phyloP scores from a whole-genome alignment of 768 basidiomycete species.

The Lactarius sanguifluus region DNA sequence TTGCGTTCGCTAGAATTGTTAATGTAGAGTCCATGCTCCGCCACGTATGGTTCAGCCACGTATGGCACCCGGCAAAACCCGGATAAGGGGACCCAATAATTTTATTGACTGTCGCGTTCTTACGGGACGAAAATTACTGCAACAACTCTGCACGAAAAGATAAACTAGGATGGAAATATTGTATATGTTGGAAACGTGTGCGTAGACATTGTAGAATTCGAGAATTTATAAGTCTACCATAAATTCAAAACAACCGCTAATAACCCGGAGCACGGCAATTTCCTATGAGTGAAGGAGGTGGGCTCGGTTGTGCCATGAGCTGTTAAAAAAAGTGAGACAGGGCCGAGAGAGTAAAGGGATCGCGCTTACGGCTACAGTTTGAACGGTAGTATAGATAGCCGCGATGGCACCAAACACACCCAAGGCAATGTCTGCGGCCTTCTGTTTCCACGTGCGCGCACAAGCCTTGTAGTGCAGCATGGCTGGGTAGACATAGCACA shows the following conservation, averaged over 20 bases:
- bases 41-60: constrained; percentile 91
- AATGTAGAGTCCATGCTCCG: constrained; percentile 87
- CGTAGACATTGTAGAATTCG: not conserved
- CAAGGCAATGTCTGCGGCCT: constrained; percentile 65
- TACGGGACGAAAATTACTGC: not conserved
- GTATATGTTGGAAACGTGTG: not conserved
- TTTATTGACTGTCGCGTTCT: no score
- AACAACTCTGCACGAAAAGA: not conserved
- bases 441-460: constrained; percentile 66
- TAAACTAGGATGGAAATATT: not conserved
- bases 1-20: constrained; percentile 90
- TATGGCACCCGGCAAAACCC: no score
- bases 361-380: constrained; percentile 65
- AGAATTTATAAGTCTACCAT: not conserved
- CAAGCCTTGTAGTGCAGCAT: constrained; percentile 91
- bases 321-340: constrained; percentile 2
- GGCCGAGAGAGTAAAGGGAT: not conserved
- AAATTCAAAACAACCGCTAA: constrained; percentile 1
- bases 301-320: constrained; percentile 26
- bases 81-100: no score
- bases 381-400: constrained; percentile 74
- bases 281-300: constrained; percentile 21
- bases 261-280: constrained; percentile 9
- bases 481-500: constrained; percentile 93
- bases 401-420: constrained; percentile 73